A percentile compares a stretch with the other conserved stretches of the same genome.
Evolutionary conservation across 495 filamentous ascomycete genomes (phyloP).

Genomic region (Podospora pseudoanserina): DNA sequence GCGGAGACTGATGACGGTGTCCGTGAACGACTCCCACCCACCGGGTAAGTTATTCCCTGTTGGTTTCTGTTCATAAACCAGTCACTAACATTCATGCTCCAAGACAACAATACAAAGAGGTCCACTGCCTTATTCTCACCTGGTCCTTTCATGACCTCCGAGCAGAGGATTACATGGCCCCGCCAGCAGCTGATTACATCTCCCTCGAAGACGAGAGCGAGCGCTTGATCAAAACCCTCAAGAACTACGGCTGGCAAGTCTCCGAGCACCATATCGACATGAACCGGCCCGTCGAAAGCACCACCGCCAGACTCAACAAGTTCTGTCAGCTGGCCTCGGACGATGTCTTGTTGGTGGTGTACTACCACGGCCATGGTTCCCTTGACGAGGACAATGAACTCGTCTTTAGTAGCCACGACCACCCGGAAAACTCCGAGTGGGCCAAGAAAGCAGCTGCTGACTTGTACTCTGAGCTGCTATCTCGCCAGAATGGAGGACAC

Average conservation of each 20-base stretch:
- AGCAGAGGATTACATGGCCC: slow-evolving; percentile 26
- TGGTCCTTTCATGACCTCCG: slow-evolving; percentile 35
- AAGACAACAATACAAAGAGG: slow-evolving; percentile 25
- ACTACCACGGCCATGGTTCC: slow-evolving; percentile 35
- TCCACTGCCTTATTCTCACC: slow-evolving; percentile 32
- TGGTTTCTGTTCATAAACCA: neutral
- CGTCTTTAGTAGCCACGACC: slow-evolving; percentile 37
- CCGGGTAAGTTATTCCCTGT: slow-evolving; percentile 17
- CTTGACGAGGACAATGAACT: slow-evolving; percentile 35
- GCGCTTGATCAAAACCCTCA: slow-evolving; percentile 28
- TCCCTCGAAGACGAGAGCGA: slow-evolving; percentile 34
- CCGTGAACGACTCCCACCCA: neutral
- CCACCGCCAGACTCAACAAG: slow-evolving; percentile 18
- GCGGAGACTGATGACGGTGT: slow-evolving; percentile 3
- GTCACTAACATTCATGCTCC: slow-evolving; percentile 7
- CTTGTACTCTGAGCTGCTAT: slow-evolving; percentile 30
- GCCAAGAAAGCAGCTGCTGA: slow-evolving; percentile 32
- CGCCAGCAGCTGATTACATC: slow-evolving; percentile 25
- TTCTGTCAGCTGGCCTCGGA: slow-evolving; percentile 27
- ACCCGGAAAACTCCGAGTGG: slow-evolving; percentile 31
- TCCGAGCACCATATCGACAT: slow-evolving; percentile 33
- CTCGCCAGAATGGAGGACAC: slow-evolving; percentile 13
- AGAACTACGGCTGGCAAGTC: slow-evolving; percentile 28
- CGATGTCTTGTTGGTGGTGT: slow-evolving; percentile 33
- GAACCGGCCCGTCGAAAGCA: slow-evolving; percentile 19